phyloP scores from a whole-genome alignment of 257 asterid genomes.

The Salvia splendens region DNA sequence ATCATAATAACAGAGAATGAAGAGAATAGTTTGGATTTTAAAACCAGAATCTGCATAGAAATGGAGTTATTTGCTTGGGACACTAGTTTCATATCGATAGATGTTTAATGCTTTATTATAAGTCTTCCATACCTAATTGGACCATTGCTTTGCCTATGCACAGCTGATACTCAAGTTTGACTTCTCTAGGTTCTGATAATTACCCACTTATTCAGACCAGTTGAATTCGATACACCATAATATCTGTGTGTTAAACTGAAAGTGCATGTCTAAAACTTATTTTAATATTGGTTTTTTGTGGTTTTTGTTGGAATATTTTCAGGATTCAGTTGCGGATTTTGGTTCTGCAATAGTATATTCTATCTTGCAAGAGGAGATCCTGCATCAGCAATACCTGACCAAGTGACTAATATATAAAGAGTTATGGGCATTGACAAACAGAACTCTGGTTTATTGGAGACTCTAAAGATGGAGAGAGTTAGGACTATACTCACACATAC shows the following conservation, averaged over 20 bases:
- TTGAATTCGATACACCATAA: not conserved
- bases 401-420: slow-evolving; percentile 30
- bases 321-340: slow-evolving; percentile 37
- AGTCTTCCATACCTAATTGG: not conserved
- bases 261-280: not conserved
- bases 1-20: not conserved
- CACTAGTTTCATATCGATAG: not conserved
- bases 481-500: slow-evolving; percentile 90
- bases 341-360: slow-evolving; percentile 37
- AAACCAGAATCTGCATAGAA: not conserved
- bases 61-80: not conserved
- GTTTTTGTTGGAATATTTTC: slow-evolving; percentile 21
- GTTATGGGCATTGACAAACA: slow-evolving; percentile 64
- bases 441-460: slow-evolving; percentile 68
- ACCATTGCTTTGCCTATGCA: not conserved
- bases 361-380: slow-evolving; percentile 31
- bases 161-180: not conserved
- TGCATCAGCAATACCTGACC: slow-evolving; percentile 34
- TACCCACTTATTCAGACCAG: not conserved
- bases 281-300: slow-evolving; percentile 5
- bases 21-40: not conserved
- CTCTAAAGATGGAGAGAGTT: slow-evolving; percentile 83
- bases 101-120: not conserved
- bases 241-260: not conserved
- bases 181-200: not conserved